Base-by-base conservation (phyloP, 176 grass and related monocot species). In the Raddia distichophylla region DNA sequence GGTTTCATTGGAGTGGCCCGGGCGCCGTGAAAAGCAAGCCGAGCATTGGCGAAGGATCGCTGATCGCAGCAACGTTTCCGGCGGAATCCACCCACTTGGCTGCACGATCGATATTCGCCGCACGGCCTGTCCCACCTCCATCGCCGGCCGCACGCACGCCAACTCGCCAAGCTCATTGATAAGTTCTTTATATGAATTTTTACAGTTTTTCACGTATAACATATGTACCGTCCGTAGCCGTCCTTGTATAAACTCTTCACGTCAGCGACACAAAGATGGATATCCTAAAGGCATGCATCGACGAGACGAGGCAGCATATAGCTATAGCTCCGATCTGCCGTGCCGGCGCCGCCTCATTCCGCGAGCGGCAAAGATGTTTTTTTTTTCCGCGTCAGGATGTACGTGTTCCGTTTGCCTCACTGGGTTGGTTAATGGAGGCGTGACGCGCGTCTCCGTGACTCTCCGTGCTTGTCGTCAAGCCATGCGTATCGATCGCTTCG, bases 1-100 rank as follows among this genome's bases (percentile, higher is more conserved):
- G 85, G 75, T 82, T 9, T 62, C 33, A 18, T 44, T 62, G 8
- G 0, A 61, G 85, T 53, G 85, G 71, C 33, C 78, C 27, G 27
- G 27, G 27, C 27, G 44, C 42, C 43, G 27, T 15, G 43, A 15
- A 49, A 49, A 6, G 43, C 0, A 46, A 8, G 11, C 9, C 2
- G 43, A 5, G 43, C 43, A 4, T 42, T 5, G 74, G 56, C 56
- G 40, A 61, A 15, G 56, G 55, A 46, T 76, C 74, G 0, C 5
- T 7, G 76, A 46, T 76, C 74, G 0, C 5, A 12, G 76, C 51
- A 27, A 80, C 64, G 19, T 69, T 57, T 67, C 15, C 52, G 37
- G 10, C 65, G 19, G 64, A 56, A 69, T 14, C 20, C 53, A 76
- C 74, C 47, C 47, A 33, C 15, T 3, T 1, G 12, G 20, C 1